Percentiles rank a stretch among this genome's conserved stretches.
These are phyloP conservation scores for Didymella segeticola DNA, from an alignment of 2,329 filamentous ascomycete genomes.

Conservation along the genomic window DNA sequence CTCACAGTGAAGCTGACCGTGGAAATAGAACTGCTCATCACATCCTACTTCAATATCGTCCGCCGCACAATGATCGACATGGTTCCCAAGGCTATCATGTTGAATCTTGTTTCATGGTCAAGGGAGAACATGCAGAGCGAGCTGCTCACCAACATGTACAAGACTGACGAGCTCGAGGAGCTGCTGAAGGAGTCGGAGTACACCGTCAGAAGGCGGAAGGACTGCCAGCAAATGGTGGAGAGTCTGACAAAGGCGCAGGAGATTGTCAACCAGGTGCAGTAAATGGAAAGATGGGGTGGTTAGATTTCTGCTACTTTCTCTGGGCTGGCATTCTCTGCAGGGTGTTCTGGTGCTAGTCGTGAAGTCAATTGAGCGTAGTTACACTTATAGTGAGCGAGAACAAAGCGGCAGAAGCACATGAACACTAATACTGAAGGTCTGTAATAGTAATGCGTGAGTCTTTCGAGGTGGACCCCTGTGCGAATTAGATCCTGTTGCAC, in stretches of 20 bases:
- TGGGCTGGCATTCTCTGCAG: conserved; percentile 28
- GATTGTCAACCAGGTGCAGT: conserved; percentile 81
- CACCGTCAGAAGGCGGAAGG: conserved; percentile 91
- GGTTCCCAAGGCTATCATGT: conserved; percentile 99
- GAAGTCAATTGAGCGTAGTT: conserved; percentile 19
- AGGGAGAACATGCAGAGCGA: conserved; percentile 99
- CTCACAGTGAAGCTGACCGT: conserved; percentile 27
- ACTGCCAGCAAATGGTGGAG: conserved; percentile 99
- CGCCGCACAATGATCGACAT: conserved; percentile 99
- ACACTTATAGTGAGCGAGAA: conserved; percentile 5
- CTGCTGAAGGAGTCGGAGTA: conserved; percentile 98
- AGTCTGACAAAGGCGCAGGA: conserved; percentile 87
- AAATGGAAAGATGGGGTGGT: conserved; percentile 15
- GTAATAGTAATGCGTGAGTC: too few species aligned
- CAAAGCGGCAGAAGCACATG: neutral
- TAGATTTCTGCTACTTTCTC: conserved; percentile 21
- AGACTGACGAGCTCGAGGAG: conserved; percentile 86
- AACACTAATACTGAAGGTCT: neutral
- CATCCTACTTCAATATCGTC: conserved; percentile 97
- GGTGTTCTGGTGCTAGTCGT: conserved; percentile 31
- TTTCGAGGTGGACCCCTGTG: neutral
- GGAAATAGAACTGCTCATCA: conserved; percentile 84
- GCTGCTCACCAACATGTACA: conserved; percentile 97
- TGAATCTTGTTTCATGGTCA: conserved; percentile 92
- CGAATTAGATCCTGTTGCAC: neutral